phyloP scores from a whole-genome alignment of 208 protist species.

The Blechomonas ayalai region DNA sequence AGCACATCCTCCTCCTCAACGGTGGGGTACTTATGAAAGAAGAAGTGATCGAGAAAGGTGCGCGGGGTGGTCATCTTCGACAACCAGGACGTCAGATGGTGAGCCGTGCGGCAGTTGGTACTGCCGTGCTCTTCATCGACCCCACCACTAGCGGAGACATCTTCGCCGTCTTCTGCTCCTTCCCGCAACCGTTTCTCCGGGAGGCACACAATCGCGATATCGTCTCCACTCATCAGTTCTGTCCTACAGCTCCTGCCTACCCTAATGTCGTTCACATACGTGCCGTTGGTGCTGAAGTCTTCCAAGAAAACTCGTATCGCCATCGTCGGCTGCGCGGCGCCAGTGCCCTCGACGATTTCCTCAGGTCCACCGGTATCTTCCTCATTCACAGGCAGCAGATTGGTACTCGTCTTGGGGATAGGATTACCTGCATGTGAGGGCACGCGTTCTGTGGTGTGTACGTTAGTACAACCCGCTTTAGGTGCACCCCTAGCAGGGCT shows the following conservation, averaged over 20 bases:
- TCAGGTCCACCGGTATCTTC: too few species aligned
- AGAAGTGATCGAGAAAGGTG: constrained; percentile 35
- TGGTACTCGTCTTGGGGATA: constrained; percentile 1
- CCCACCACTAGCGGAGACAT: background rate
- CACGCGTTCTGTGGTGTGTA: too few species aligned
- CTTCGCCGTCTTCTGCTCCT: background rate
- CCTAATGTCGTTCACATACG: constrained; percentile 63
- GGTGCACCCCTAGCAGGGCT: too few species aligned
- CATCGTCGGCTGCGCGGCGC: background rate
- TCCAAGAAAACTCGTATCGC: constrained; percentile 31
- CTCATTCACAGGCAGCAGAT: too few species aligned
- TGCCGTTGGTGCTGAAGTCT: constrained; percentile 68
- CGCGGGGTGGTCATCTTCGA: background rate
- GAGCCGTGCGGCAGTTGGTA: background rate
- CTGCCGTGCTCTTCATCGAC: background rate
- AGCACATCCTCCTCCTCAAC: too few species aligned
- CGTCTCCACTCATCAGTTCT: constrained; percentile 47
- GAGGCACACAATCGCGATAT: constrained; percentile 50
- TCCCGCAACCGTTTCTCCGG: constrained; percentile 1
- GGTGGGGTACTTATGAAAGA: constrained; percentile 32
- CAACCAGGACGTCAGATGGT: constrained; percentile 1
- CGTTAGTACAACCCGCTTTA: too few species aligned
- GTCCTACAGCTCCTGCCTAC: constrained; percentile 30
- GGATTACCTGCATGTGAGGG: too few species aligned
- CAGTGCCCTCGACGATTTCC: too few species aligned